Evolutionary conservation across 2,329 filamentous ascomycete species (phyloP), one percentile per base, ranked within the genome.

Genomic region (Raffaelea albimanens): DNA sequence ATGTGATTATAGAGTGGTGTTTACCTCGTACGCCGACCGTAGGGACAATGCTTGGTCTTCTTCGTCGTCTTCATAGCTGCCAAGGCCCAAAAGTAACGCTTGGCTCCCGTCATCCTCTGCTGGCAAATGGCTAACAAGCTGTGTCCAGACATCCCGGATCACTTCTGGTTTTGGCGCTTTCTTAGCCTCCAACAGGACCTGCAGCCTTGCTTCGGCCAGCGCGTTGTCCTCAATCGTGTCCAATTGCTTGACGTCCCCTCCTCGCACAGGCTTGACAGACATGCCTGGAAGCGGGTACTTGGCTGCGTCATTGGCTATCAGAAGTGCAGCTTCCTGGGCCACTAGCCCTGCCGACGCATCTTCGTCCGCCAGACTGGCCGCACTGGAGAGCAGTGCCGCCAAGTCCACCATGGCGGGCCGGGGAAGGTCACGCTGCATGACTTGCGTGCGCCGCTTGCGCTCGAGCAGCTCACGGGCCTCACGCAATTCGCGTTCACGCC

Each of bases 391-490:
- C 54, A 97, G 67, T 1, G 73, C 72, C 44, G 82, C 70, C 20
- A 93, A 65, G 61, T 97, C 83, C 14, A 97, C 72, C 2, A 75
- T 67, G 2, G 75, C 73, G 2, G 93, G 89, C 40, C 91, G 78
- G 8, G 93, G 93, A 13, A 98, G 70, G 4, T 78, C 79, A 56
- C 77, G 82, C 66, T 97, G 91, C 64, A 96, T 82, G n/a, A 95
- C 90, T 59, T 95, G 89, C 1, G 87, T 94, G 57, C 93, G 83
- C 44, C 90, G 77, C 62, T 80, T 83, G 59, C 88, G 85, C 56
- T 97, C 90, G 13, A 82, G 76, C 67, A 58, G 75, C 62, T 61
- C 83, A 72, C 58, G 75, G 60, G 83, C 85, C 58, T 90, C 82
- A 36, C 76, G 76, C 44, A 84, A 78, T 53, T 85, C 80, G 41